Evolutionary conservation across 441 rosid species (phyloP).

Genomic region (Adansonia gregorii): DNA sequence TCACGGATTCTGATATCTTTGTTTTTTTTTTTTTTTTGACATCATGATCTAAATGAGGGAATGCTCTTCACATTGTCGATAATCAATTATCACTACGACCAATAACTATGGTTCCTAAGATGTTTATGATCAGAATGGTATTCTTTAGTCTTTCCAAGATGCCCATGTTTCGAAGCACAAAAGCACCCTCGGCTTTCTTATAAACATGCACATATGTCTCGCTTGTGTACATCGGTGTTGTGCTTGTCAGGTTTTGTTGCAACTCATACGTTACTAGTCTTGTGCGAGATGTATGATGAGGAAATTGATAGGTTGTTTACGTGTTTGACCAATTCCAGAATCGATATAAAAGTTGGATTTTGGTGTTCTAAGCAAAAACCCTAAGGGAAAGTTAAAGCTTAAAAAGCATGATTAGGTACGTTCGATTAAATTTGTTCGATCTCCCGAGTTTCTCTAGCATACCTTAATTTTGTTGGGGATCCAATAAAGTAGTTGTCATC

Average conservation of each 20-base stretch:
- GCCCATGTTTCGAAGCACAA: neutral
- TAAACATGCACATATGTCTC: neutral
- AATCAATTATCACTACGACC: neutral
- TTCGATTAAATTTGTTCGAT: neutral
- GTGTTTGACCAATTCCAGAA: conserved; percentile 62
- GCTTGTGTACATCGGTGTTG: conserved; percentile 6
- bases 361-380: conserved; percentile 62
- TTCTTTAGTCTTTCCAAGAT: neutral
- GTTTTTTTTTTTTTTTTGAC: neutral
- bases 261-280: conserved; percentile 83
- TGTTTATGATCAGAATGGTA: neutral
- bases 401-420: conserved; percentile 64
- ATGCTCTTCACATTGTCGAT: neutral
- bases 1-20: too few relatives aligned
- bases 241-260: conserved; percentile 68
- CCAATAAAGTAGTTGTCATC: neutral
- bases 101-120: neutral
- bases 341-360: conserved; percentile 61
- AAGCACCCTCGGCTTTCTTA: neutral
- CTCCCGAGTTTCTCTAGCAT: neutral
- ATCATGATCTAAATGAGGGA: neutral
- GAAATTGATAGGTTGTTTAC: conserved; percentile 63
- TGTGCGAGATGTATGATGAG: conserved; percentile 80
- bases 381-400: conserved; percentile 57
- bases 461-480: neutral